A percentile compares a stretch with the other conserved stretches of the same genome.
phyloP scores from a whole-genome alignment of 2,329 filamentous ascomycete genomes.

The Lecanicillium sp. region DNA sequence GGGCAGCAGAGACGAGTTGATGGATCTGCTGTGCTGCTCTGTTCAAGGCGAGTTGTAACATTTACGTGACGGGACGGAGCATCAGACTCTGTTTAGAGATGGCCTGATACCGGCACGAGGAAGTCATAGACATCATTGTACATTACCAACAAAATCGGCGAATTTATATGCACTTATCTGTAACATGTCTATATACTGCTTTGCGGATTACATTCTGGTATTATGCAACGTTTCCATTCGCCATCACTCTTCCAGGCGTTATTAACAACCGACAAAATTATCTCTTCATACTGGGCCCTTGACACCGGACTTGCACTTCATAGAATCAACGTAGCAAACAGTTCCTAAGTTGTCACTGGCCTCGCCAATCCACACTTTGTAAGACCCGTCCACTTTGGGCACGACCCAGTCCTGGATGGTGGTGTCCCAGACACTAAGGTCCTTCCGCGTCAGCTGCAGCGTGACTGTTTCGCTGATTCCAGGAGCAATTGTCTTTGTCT shows the following conservation, averaged over 20 bases:
- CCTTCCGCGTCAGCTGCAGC: conserved; percentile 58
- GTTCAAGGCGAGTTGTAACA: not conserved
- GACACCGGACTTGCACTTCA: conserved; percentile 24
- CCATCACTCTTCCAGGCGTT: no score
- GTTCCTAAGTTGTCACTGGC: conserved; percentile 30
- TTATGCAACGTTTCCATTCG: not conserved
- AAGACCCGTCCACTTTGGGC: conserved; percentile 30
- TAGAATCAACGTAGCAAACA: conserved; percentile 25
- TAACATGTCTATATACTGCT: not conserved
- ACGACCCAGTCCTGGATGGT: conserved; percentile 62
- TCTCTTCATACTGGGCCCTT: conserved; percentile 10
- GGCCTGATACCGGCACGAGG: conserved; percentile 8
- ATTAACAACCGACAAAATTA: no score
- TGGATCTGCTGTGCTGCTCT: no score
- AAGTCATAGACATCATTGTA: not conserved
- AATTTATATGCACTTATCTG: conserved; percentile 2
- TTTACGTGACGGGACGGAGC: not conserved
- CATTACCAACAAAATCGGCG: conserved; percentile 3
- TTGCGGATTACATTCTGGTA: conserved; percentile 1
- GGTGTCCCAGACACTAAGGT: conserved; percentile 69
- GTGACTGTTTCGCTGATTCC: conserved; percentile 48
- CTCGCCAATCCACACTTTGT: conserved; percentile 34
- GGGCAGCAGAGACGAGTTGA: no score
- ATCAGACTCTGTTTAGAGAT: not conserved
- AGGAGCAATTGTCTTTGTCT: conserved; percentile 48